Base-by-base conservation (phyloP, 768 basidiomycete species). In the Lactarius indigo region DNA sequence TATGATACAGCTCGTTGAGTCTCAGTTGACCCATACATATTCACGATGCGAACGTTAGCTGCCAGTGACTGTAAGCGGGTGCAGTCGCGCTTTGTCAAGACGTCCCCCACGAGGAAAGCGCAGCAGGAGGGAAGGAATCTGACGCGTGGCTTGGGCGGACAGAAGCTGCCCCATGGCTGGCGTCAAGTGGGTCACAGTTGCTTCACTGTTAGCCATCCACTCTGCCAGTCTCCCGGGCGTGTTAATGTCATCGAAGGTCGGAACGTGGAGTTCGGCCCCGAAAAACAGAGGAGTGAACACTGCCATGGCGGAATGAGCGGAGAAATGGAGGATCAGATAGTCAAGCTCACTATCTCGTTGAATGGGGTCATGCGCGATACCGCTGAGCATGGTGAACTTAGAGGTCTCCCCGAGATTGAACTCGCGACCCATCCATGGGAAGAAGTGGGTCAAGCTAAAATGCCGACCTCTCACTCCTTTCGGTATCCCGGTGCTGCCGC, bases 11-110 rank as follows among this genome's bases (percentile, higher is more conserved):
- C 97, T 61, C 97, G 92, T 76, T 99, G 97, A 9, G 97, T 98
- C 78, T 99, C 97, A 26, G 97, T 99, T 8, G 97, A 98, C 18
- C 97, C 97, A 76, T 98, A 99, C 97, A 99, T 99, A 82, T 99
- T 99, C 77, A 98, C 89, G 75, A 99, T 98, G 39, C 87, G 82
- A 17, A 96, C 94, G 72, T 98, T 97, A 15, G 87, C 80, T 2
- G 96, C 97, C 57, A 99, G 88, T 2, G 91, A 83, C 76, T 99
- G 97, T 3, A 99, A 84, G 41, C 97, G 91, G 50, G 91, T 85
- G 73, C 96, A 98, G 76, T 99, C 97, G 54, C 97, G 91, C 78
- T 98, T 99, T 68, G 97, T 98, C 63, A 99, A 87, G 52, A 98
- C 88, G 74, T 99, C 97, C n/a, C 97, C 97, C 55, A 99, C 97